These are phyloP conservation scores for Phytopythium boreale DNA, from an alignment of 352 stramenopile genomes.

Conservation along the genomic window DNA sequence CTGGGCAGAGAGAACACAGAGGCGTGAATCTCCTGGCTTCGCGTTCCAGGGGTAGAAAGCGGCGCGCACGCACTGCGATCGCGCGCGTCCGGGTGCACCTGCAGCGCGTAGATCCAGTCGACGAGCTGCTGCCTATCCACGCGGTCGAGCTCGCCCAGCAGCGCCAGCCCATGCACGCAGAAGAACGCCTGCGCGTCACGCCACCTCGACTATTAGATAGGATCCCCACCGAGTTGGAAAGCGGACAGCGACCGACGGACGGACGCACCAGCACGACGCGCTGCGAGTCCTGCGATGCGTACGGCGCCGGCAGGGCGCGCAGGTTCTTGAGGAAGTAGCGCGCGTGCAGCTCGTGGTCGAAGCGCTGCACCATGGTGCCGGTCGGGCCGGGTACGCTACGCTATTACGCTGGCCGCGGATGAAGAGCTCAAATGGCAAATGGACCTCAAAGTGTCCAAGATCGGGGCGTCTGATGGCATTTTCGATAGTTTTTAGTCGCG, in stretches of 20 bases:
- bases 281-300: conserved; percentile 78
- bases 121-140: conserved; percentile 70
- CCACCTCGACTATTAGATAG: too few species aligned
- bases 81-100: conserved; percentile 65
- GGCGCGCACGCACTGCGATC: conserved; percentile 36
- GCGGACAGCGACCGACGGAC: not conserved
- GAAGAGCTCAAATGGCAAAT: too few species aligned
- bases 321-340: conserved; percentile 85
- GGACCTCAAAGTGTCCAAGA: too few species aligned
- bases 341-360: conserved; percentile 73
- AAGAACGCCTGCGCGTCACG: conserved; percentile 83
- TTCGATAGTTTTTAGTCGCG: not conserved
- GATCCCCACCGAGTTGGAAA: too few species aligned
- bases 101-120: conserved; percentile 85
- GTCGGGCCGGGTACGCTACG: too few species aligned
- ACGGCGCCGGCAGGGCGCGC: conserved; percentile 58
- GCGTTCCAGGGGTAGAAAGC: too few species aligned
- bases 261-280: conserved; percentile 67
- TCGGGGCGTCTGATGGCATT: too few species aligned
- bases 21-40: not conserved
- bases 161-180: conserved; percentile 75
- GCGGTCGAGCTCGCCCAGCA: conserved; percentile 74
- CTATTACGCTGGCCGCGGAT: too few species aligned
- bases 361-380: conserved; percentile 18
- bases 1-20: conserved; percentile 9